These are phyloP conservation scores for Phoma sp. DNA, from an alignment of 2,329 filamentous ascomycete genomes.

Conservation along the genomic window DNA sequence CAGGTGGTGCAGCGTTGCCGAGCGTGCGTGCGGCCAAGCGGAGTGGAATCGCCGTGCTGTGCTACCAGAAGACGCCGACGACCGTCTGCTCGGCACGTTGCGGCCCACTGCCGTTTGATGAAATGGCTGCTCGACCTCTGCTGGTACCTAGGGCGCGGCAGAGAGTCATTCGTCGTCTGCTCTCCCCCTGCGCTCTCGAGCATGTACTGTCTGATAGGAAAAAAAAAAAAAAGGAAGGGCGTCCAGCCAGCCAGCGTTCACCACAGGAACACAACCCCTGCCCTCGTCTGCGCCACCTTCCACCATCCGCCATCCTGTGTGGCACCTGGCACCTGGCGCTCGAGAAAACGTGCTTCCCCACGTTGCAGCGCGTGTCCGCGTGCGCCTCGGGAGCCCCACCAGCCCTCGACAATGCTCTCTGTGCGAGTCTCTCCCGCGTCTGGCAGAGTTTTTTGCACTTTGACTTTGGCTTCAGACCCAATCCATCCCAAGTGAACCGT, in stretches of 20 bases:
- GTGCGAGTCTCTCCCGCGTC: too few species aligned
- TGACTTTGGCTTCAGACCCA: too few species aligned
- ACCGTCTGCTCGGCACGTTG: constrained; percentile 27
- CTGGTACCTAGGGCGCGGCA: too few species aligned
- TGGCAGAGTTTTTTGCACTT: too few species aligned
- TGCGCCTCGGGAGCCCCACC: constrained; percentile 35
- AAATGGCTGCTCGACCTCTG: too few species aligned
- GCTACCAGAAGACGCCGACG: constrained; percentile 22
- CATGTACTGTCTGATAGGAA: too few species aligned
- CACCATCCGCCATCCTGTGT: constrained; percentile 19
- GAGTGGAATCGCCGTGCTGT: constrained; percentile 8
- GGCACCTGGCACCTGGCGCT: constrained; percentile 16
- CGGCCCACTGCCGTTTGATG: constrained; percentile 20
- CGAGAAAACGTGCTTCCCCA: constrained; percentile 42
- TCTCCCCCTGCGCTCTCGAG: too few species aligned
- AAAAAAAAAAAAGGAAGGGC: not conserved
- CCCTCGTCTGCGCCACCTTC: constrained; percentile 14
- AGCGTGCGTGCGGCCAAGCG: constrained; percentile 24
- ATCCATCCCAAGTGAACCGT: not conserved
- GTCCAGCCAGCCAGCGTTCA: constrained; percentile 20
- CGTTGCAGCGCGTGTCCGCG: constrained; percentile 37
- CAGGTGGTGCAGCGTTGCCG: constrained; percentile 24
- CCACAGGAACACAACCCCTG: constrained; percentile 15
- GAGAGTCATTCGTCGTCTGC: too few species aligned
- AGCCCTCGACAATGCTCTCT: constrained; percentile 2